Evolutionary conservation across 768 basidiomycete genomes (phyloP).

Genomic region (Rhodotorula babjevae): DNA sequence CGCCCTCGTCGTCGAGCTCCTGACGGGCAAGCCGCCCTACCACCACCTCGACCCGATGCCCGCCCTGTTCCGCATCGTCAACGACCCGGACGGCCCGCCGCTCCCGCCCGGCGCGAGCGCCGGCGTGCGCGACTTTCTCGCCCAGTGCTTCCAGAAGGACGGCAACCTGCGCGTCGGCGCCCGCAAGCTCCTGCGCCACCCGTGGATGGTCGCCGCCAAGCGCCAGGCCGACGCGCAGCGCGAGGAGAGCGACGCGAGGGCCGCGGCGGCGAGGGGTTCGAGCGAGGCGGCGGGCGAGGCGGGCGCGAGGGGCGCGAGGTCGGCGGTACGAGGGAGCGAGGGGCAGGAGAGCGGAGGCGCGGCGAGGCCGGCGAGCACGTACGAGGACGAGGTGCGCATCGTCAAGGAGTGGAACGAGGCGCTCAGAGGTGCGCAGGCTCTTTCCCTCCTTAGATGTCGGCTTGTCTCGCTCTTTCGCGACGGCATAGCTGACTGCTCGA

Average conservation of each 20-base stretch:
- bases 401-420: slow-evolving; percentile 99
- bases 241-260: slow-evolving; percentile 40
- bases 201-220: slow-evolving; percentile 88
- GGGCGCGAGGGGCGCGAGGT: not conserved
- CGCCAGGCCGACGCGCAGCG: slow-evolving; percentile 53
- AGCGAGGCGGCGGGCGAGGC: not conserved
- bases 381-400: slow-evolving; percentile 85
- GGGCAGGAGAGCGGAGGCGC: slow-evolving; percentile 44
- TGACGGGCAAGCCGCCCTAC: slow-evolving; percentile 89
- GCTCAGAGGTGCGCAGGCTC: slow-evolving; percentile 66
- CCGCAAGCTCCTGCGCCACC: slow-evolving; percentile 83
- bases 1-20: slow-evolving; percentile 92
- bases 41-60: slow-evolving; percentile 97
- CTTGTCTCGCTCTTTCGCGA: not conserved
- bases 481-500: too few species aligned
- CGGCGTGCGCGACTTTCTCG: slow-evolving; percentile 89
- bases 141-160: slow-evolving; percentile 98
- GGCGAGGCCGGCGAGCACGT: slow-evolving; percentile 49
- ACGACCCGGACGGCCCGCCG: slow-evolving; percentile 85
- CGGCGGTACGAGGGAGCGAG: not conserved
- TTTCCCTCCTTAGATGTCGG: too few species aligned
- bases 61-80: slow-evolving; percentile 94
- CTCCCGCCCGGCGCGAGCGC: slow-evolving; percentile 93
- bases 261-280: not conserved
- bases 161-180: slow-evolving; percentile 89